phyloP scores from a whole-genome alignment of 768 basidiomycete genomes.

The Tricholoma flavovirens region DNA sequence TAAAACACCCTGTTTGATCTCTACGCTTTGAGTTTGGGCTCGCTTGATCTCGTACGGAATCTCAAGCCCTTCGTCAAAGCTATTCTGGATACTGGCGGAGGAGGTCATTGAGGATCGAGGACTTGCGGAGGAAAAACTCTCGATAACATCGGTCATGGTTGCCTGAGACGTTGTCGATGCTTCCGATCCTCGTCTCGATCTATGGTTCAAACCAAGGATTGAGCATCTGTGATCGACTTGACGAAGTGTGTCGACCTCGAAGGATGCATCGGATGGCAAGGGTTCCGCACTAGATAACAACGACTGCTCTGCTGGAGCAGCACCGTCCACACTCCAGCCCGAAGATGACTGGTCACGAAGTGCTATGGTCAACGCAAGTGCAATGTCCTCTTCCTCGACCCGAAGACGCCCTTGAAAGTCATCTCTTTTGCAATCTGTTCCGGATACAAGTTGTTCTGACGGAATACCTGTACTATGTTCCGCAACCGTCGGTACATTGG shows the following conservation, averaged over 20 bases:
- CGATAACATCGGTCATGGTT: constrained; percentile 16
- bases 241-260: neutral
- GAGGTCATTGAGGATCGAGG: constrained; percentile 20
- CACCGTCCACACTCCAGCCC: constrained; percentile 3
- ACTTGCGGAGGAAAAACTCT: constrained; percentile 13
- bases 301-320: constrained; percentile 10
- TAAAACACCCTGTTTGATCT: constrained; percentile 42
- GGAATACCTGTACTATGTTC: neutral
- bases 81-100: constrained; percentile 14
- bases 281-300: constrained; percentile 11
- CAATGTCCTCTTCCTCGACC: constrained; percentile 24
- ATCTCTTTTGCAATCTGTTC: neutral
- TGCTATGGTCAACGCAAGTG: constrained; percentile 18
- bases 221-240: neutral
- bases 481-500: neutral
- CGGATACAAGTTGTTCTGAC: neutral
- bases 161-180: constrained; percentile 26
- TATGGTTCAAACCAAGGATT: constrained; percentile 2
- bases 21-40: constrained; percentile 44
- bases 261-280: neutral
- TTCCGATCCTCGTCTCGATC: constrained; percentile 25
- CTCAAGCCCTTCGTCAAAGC: constrained; percentile 18
- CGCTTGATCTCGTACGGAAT: constrained; percentile 37
- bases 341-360: constrained; percentile 7
- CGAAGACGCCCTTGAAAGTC: constrained; percentile 19